These are phyloP conservation scores for Paracoccidioides lutzii DNA, from an alignment of 2,329 filamentous ascomycete species.

Conservation along the genomic window DNA sequence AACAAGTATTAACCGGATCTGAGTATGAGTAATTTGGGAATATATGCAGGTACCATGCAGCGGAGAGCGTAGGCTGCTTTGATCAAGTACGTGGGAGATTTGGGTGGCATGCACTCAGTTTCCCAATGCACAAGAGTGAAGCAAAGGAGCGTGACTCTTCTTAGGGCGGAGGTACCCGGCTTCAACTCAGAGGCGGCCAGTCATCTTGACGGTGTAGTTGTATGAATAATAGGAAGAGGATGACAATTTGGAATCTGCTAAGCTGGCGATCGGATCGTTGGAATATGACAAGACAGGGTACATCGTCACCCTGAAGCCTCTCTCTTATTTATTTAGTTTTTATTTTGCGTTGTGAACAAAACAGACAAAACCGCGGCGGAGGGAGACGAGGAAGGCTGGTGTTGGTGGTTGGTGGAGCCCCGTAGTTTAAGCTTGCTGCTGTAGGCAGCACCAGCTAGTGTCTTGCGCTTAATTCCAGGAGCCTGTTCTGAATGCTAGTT, in stretches of 20 bases:
- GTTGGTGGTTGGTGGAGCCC: slow-evolving; percentile 6
- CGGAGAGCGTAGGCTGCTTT: slow-evolving; percentile 5
- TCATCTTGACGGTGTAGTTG: background rate
- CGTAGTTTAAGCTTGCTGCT: no score
- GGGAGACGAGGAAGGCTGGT: background rate
- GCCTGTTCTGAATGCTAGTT: slow-evolving; percentile 1
- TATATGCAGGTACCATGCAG: slow-evolving; percentile 9
- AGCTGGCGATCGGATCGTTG: slow-evolving; percentile 10
- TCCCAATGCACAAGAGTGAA: slow-evolving; percentile 3
- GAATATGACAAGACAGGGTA: slow-evolving; percentile 4
- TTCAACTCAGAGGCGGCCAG: slow-evolving; percentile 3
- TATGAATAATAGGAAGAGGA: background rate
- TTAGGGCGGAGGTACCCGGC: slow-evolving; percentile 6
- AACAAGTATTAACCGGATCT: background rate
- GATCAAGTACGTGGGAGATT: background rate
- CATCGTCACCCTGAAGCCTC: slow-evolving; percentile 7
- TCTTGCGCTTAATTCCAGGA: slow-evolving; percentile 8
- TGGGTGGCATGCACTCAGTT: slow-evolving; percentile 7
- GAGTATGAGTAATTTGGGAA: no score
- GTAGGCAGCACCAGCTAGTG: slow-evolving; percentile 11
- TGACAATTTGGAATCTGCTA: slow-evolving; percentile 6
- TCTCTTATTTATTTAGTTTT: no score
- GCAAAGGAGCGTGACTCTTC: slow-evolving; percentile 8
- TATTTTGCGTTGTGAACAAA: no score
- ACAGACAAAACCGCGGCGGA: background rate